These are phyloP conservation scores for Pistacia vera DNA, from an alignment of 345 rosid species.

Conservation along the genomic window DNA sequence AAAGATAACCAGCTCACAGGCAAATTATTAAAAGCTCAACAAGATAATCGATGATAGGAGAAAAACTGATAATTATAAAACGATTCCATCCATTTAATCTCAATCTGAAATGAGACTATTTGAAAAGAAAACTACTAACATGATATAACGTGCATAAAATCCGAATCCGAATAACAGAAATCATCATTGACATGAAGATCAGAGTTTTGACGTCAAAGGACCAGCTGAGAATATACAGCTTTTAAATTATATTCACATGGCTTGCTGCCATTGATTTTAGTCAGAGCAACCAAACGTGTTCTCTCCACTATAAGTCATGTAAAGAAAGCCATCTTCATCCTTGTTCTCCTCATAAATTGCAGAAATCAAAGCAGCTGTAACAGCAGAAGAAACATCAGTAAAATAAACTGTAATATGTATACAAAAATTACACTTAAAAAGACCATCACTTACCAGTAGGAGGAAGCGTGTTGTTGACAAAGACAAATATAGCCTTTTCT, in stretches of 20 bases:
- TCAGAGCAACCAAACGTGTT: conserved; percentile 55
- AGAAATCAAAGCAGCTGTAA: conserved; percentile 66
- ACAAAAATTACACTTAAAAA: background rate
- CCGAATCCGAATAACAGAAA: background rate
- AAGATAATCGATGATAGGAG: background rate
- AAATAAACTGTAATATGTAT: background rate
- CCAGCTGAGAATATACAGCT: conserved; percentile 38
- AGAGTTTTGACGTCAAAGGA: conserved; percentile 11
- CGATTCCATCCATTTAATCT: conserved; percentile 11
- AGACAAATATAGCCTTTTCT: conserved; percentile 75
- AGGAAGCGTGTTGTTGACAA: conserved; percentile 67
- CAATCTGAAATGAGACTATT: background rate
- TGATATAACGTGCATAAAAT: background rate
- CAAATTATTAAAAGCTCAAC: background rate
- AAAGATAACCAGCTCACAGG: background rate
- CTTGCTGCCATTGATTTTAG: conserved; percentile 12
- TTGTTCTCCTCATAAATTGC: conserved; percentile 65
- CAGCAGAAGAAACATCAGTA: conserved; percentile 9
- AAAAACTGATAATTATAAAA: background rate
- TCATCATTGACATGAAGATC: background rate
- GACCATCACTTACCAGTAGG: conserved; percentile 49
- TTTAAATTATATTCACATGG: conserved; percentile 29
- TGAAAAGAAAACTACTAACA: background rate
- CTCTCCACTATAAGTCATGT: conserved; percentile 81
- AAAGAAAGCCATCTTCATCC: conserved; percentile 78